phyloP scores from a whole-genome alignment of 768 basidiomycete genomes.

The Pisolithus tinctorius region DNA sequence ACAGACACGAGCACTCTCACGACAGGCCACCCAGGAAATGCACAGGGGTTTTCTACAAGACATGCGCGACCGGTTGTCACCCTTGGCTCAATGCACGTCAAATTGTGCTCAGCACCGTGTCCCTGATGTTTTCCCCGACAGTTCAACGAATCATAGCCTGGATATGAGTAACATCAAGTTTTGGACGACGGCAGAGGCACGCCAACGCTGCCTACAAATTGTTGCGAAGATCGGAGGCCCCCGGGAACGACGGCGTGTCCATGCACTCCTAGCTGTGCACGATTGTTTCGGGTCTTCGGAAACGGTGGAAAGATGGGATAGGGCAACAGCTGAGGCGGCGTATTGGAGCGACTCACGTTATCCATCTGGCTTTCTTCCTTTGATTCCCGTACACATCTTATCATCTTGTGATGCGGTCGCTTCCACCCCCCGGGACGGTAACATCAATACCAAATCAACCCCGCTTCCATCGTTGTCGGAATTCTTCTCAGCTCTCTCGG shows the following conservation, averaged over 20 bases:
- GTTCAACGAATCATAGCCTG: not conserved
- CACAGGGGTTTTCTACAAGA: conserved; percentile 54
- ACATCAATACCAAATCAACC: not conserved
- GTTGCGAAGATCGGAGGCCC: conserved; percentile 75
- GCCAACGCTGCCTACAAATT: conserved; percentile 66
- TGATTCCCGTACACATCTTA: conserved; percentile 53
- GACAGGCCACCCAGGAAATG: conserved; percentile 76
- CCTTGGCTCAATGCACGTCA: not conserved
- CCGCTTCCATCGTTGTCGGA: not conserved
- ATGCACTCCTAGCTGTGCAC: conserved; percentile 47
- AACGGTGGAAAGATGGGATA: not conserved
- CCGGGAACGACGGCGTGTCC: conserved; percentile 55
- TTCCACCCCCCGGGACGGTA: not conserved
- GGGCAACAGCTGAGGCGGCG: conserved; percentile 22
- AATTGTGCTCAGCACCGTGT: not conserved
- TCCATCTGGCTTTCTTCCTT: conserved; percentile 42
- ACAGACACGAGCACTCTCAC: conserved; percentile 53
- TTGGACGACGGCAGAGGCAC: conserved; percentile 78
- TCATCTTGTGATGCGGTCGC: conserved; percentile 23
- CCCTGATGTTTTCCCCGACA: not conserved
- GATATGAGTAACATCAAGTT: conserved; percentile 41
- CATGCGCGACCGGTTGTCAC: conserved; percentile 42
- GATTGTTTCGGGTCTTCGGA: not conserved
- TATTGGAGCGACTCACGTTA: conserved; percentile 68
- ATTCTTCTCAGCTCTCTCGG: conserved; percentile 46